Conservation (phyloP, 768 basidiomycete species). For the Rhodosporidiobolus sp. region DNA sequence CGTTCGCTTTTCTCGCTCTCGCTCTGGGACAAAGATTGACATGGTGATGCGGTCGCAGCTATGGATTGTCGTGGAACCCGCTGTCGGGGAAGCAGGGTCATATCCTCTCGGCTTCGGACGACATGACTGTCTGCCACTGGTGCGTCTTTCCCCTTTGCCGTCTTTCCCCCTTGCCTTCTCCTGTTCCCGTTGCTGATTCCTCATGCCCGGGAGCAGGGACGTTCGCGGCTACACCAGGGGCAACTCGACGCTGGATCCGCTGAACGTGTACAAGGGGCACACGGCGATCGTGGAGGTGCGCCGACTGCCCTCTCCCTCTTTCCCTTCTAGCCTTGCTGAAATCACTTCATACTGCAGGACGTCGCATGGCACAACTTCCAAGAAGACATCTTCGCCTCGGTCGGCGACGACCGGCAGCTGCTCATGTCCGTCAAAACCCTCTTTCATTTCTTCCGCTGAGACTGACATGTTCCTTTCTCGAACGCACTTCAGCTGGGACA, state of each 20-base stretch:
- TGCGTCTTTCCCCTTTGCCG: conserved; percentile 48
- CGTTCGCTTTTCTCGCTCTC: conserved; percentile 44
- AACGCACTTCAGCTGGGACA: conserved; percentile 99
- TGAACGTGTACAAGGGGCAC: conserved; percentile 79
- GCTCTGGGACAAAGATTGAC: not conserved
- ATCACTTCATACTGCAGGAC: conserved; percentile 58
- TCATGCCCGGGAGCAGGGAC: conserved; percentile 67
- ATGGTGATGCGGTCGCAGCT: conserved; percentile 54
- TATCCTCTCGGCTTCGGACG: conserved; percentile 87
- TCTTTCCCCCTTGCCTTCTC: not conserved
- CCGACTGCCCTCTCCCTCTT: conserved; percentile 17
- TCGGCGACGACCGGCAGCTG: conserved; percentile 90
- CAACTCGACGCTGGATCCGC: conserved; percentile 76
- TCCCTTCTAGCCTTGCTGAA: conserved; percentile 20
- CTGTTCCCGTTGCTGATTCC: not conserved
- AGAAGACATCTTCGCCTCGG: conserved; percentile 85
- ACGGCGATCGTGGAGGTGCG: conserved; percentile 85
- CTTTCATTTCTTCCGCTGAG: conserved; percentile 14
- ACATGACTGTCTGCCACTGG: conserved; percentile 95
- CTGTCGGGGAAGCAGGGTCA: conserved; percentile 64
- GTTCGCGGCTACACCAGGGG: conserved; percentile 77
- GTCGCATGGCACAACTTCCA: conserved; percentile 89
- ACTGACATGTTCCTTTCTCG: not conserved
- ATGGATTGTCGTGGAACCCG: conserved; percentile 90
- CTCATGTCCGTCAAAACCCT: conserved; percentile 72